Conservation (phyloP, 176 grass and related monocot species). For the Bolboschoenus planiculmis region DNA sequence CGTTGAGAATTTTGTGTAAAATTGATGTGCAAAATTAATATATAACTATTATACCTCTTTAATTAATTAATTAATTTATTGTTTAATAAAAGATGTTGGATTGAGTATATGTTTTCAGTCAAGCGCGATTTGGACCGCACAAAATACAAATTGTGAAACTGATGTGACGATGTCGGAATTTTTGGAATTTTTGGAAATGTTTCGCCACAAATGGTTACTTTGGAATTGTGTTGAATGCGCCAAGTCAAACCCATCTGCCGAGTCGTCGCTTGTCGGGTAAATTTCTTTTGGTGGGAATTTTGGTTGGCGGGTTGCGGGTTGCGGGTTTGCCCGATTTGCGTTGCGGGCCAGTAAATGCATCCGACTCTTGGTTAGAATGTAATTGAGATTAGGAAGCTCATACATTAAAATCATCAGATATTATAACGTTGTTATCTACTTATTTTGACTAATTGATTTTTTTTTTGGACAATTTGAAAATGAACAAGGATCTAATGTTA, state of each 20-base stretch:
- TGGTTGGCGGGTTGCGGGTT: no score
- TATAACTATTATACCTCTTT: neutral
- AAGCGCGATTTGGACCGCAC: neutral
- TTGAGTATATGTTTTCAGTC: neutral
- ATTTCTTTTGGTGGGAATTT: neutral
- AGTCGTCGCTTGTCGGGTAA: neutral
- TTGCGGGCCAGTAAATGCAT: neutral
- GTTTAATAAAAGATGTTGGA: neutral
- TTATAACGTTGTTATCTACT: neutral
- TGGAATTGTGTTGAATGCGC: neutral
- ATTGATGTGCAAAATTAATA: no score
- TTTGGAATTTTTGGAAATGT: neutral
- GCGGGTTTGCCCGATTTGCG: neutral
- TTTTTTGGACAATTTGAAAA: no score
- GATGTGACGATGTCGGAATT: neutral
- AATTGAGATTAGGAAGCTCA: no score
- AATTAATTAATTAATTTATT: neutral
- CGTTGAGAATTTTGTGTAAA: no score
- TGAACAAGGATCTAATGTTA: no score
- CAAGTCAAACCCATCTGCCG: neutral
- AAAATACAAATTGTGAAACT: neutral
- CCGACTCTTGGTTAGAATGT: neutral
- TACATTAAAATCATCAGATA: no score
- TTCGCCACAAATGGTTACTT: neutral
- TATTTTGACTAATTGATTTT: no score